phyloP scores from a whole-genome alignment of 352 stramenopile species.

The Aphanomyces astaci region DNA sequence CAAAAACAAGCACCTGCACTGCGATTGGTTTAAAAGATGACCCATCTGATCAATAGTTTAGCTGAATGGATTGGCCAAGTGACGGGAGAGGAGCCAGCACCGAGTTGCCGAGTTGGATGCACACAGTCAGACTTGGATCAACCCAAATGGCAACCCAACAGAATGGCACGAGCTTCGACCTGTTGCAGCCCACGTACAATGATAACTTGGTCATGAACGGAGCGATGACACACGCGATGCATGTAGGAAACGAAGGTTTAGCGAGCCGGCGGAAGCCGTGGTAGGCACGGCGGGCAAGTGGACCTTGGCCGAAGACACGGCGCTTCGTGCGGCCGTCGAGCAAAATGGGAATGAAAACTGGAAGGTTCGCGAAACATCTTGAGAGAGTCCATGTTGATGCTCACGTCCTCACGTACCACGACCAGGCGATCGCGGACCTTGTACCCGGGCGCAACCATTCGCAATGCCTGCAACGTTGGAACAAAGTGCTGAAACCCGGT shows the following conservation, averaged over 20 bases:
- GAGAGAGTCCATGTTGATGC: not conserved
- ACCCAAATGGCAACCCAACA: not conserved
- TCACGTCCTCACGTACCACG: too few species aligned
- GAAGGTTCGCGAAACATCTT: not conserved
- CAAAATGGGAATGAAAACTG: slow-evolving; percentile 11
- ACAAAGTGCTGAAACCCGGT: slow-evolving; percentile 61
- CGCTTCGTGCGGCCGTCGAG: slow-evolving; percentile 11
- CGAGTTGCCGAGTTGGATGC: too few species aligned
- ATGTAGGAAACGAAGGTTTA: not conserved
- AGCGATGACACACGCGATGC: not conserved
- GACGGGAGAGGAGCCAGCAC: not conserved
- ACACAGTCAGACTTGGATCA: not conserved
- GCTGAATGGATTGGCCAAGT: not conserved
- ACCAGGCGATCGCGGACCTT: slow-evolving; percentile 26
- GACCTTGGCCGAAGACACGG: slow-evolving; percentile 13
- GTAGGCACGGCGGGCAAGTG: slow-evolving; percentile 5
- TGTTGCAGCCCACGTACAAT: not conserved
- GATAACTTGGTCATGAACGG: not conserved
- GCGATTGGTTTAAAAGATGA: not conserved
- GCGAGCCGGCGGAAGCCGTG: not conserved
- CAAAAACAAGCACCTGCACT: not conserved
- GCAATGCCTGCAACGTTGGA: slow-evolving; percentile 35
- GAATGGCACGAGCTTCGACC: not conserved
- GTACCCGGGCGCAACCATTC: slow-evolving; percentile 28
- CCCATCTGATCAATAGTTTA: not conserved